These are phyloP conservation scores for Globisporangium nagaii DNA, from an alignment of 352 stramenopile species.

Conservation along the genomic window DNA sequence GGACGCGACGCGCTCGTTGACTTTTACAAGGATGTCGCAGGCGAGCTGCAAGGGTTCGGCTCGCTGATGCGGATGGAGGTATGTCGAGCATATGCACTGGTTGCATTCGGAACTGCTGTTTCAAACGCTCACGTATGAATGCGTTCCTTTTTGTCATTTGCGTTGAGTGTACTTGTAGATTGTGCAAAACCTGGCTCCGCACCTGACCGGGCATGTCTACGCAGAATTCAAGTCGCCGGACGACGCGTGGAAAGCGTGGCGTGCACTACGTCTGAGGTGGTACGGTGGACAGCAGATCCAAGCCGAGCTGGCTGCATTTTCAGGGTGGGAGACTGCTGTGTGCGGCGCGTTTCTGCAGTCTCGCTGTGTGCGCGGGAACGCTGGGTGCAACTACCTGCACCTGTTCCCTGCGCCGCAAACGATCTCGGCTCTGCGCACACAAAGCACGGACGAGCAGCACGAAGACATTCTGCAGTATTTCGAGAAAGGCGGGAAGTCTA, in stretches of 20 bases:
- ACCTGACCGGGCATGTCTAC: slow-evolving; percentile 24
- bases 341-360: slow-evolving; percentile 11
- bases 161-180: slow-evolving; percentile 11
- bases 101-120: too few relatives aligned
- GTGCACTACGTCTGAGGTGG: slow-evolving; percentile 13
- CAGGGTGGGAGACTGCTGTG: slow-evolving; percentile 7
- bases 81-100: neutral
- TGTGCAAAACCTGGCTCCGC: slow-evolving; percentile 16
- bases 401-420: neutral
- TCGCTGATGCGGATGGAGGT: slow-evolving; percentile 16
- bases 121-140: neutral
- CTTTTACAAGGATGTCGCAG: slow-evolving; percentile 12
- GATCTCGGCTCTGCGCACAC: neutral
- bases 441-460: neutral
- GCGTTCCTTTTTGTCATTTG: neutral
- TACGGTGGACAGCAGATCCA: slow-evolving; percentile 13
- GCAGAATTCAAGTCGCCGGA: slow-evolving; percentile 14
- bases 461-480: slow-evolving; percentile 9
- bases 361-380: slow-evolving; percentile 9
- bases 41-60: slow-evolving; percentile 8
- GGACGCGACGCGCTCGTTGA: neutral
- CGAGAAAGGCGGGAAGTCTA: neutral
- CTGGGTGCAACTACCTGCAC: slow-evolving; percentile 16
- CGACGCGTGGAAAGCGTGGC: slow-evolving; percentile 9
- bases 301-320: slow-evolving; percentile 7